A percentile compares a stretch with the other conserved stretches of the same genome.
Evolutionary conservation across 352 stramenopile species (phyloP).

Genomic region (Pythium phragmitis): DNA sequence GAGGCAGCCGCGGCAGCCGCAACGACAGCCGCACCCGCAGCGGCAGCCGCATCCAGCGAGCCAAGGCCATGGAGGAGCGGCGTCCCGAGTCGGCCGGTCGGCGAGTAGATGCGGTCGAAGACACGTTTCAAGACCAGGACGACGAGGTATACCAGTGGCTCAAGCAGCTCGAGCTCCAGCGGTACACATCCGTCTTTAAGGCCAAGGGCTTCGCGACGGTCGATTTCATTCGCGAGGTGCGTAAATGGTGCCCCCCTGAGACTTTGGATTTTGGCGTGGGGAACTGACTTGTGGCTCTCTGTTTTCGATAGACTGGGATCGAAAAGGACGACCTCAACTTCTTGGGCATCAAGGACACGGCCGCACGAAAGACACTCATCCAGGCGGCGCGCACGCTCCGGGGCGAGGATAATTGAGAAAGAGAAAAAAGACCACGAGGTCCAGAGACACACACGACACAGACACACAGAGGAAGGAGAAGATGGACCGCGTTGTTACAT

Average conservation of each 20-base stretch:
- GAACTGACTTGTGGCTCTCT: not conserved
- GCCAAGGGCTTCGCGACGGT: slow-evolving; percentile 75
- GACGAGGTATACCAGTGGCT: slow-evolving; percentile 83
- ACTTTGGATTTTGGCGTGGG: slow-evolving; percentile 4
- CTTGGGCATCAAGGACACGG: slow-evolving; percentile 69
- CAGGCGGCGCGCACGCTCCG: slow-evolving; percentile 44
- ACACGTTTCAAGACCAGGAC: slow-evolving; percentile 43
- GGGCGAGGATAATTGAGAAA: slow-evolving; percentile 24
- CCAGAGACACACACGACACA: not conserved
- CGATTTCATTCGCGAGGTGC: slow-evolving; percentile 86
- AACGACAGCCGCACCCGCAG: slow-evolving; percentile 1
- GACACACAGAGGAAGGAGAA: not conserved
- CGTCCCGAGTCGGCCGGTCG: slow-evolving; percentile 16
- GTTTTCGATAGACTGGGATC: slow-evolving; percentile 66
- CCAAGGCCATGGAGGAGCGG: slow-evolving; percentile 19
- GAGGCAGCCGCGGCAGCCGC: slow-evolving; percentile 1
- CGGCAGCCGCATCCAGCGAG: slow-evolving; percentile 26
- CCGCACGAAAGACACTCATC: slow-evolving; percentile 59
- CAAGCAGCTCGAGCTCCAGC: slow-evolving; percentile 52
- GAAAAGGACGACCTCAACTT: slow-evolving; percentile 87
- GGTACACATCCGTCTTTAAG: slow-evolving; percentile 66
- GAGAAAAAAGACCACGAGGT: not conserved
- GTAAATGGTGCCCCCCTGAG: not conserved
- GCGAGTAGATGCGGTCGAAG: slow-evolving; percentile 30
- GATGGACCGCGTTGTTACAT: slow-evolving; percentile 10